Evolutionary conservation across 352 stramenopile species (phyloP).

Genomic region (Globisporangium parvum): DNA sequence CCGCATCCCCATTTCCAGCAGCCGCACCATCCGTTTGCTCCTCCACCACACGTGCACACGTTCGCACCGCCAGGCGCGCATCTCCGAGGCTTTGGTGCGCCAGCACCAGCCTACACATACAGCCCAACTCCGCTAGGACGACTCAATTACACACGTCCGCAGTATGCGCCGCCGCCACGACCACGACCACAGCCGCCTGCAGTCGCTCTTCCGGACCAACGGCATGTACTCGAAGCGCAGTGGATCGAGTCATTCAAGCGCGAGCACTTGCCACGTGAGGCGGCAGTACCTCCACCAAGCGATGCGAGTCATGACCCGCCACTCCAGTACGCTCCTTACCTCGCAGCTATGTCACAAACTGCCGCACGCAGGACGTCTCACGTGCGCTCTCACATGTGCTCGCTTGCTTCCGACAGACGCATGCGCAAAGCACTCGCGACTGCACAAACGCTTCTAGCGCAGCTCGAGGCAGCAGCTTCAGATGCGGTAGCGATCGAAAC

Average conservation of each 20-base stretch:
- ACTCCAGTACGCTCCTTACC: background rate
- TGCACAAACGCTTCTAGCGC: conserved; percentile 6
- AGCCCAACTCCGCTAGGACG: background rate
- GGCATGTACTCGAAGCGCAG: conserved; percentile 5
- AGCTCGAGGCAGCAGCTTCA: conserved; percentile 15
- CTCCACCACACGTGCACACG: too few species aligned
- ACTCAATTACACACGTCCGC: too few species aligned
- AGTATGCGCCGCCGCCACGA: background rate
- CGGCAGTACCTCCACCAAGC: background rate
- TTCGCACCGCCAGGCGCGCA: background rate
- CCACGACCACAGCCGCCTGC: background rate
- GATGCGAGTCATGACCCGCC: background rate
- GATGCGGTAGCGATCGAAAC: conserved; percentile 17
- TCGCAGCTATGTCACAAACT: too few species aligned
- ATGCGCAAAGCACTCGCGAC: conserved; percentile 4
- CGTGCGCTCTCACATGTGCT: background rate
- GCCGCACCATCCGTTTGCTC: background rate
- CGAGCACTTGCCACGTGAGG: conserved; percentile 1
- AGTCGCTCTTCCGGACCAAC: background rate
- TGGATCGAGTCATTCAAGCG: conserved; percentile 14
- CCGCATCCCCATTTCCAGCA: background rate
- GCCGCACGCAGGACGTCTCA: too few species aligned
- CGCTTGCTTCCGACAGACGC: conserved; percentile 3
- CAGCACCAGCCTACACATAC: background rate
- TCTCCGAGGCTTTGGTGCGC: background rate